These are phyloP conservation scores for Thamnidium elegans DNA, from an alignment of 192 early-diverging fungal genomes.

Conservation along the genomic window DNA sequence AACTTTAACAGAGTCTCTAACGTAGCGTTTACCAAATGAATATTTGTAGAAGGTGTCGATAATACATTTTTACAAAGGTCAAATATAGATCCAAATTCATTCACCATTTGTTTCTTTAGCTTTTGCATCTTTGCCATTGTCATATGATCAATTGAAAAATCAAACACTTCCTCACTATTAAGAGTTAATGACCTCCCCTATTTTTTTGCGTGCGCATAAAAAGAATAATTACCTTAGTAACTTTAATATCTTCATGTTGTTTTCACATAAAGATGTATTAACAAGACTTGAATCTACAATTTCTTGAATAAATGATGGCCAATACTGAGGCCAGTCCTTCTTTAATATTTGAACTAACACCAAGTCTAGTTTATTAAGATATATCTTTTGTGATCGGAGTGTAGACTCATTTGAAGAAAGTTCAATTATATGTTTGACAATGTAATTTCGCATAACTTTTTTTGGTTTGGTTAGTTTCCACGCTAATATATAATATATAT, in stretches of 20 bases:
- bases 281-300: constrained; percentile 22
- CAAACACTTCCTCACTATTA: constrained; percentile 30
- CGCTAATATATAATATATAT: background rate
- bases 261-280: constrained; percentile 22
- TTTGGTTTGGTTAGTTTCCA: background rate
- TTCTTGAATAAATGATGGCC: constrained; percentile 26
- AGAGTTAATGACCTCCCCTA: no score
- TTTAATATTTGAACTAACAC: constrained; percentile 29
- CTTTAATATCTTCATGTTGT: constrained; percentile 25
- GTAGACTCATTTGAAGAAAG: constrained; percentile 8
- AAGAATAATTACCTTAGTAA: constrained; percentile 12
- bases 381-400: background rate
- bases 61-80: constrained; percentile 17
- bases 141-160: constrained; percentile 20
- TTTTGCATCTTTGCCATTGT: constrained; percentile 24
- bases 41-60: background rate
- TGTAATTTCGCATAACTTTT: constrained; percentile 25
- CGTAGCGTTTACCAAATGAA: background rate
- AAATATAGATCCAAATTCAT: constrained; percentile 15
- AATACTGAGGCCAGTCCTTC: constrained; percentile 32
- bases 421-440: constrained; percentile 18
- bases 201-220: no score
- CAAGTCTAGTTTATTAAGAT: constrained; percentile 20
- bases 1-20: constrained; percentile 12
- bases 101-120: constrained; percentile 20